Base-by-base conservation (phyloP, 495 filamentous ascomycete species). In the Penicillium flavigenum region DNA sequence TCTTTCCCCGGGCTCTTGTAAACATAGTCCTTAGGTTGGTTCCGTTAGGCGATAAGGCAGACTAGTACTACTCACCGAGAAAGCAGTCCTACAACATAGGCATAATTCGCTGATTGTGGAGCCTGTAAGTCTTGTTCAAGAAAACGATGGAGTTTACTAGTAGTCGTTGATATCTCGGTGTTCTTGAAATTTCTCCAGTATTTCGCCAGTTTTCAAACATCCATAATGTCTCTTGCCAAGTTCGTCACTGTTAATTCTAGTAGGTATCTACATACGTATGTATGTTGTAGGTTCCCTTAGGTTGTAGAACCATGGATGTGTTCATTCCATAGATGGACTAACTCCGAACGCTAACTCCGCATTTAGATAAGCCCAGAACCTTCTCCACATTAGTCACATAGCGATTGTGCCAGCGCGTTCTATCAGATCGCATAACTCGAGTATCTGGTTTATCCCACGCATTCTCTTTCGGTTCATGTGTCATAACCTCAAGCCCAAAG, bases 351-450 rank as follows among this genome's bases (percentile, higher is more conserved):
- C 4, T 53, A 65, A 63, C 64, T 63, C 67, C 63, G 63, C 41
- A 52, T 53, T 62, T 58, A 67, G 62, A 56, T 69, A 71, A 69
- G 59, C 53, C 53, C 68, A 63, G 67, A 60, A 68, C 58, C 67
- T 69, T 65, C 71, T 68, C 71, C 70, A 61, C 71, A 70, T 68
- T 66, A 69, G 63, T 69, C 66, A 69, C 52, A 41, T 41, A n/a
- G 53, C 22, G 47, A 60, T 27, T 16, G 31, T 67, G 65, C 70
- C 65, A 72, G 65, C 56, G 60, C 48, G 54, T 73, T 73, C 72
- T 60, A 71, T 60, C 63, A 51, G 16, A 24, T 44, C 45, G 32
- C 38, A 47, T n/a, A 50, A 50, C 39, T 48, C 26, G 32, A 31
- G 19, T 51, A 49, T 26, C 36, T 38, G n/a, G 41, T 36, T 49